These are phyloP conservation scores for Tricholoma hemisulphureum DNA, from an alignment of 768 basidiomycete genomes.

Conservation along the genomic window DNA sequence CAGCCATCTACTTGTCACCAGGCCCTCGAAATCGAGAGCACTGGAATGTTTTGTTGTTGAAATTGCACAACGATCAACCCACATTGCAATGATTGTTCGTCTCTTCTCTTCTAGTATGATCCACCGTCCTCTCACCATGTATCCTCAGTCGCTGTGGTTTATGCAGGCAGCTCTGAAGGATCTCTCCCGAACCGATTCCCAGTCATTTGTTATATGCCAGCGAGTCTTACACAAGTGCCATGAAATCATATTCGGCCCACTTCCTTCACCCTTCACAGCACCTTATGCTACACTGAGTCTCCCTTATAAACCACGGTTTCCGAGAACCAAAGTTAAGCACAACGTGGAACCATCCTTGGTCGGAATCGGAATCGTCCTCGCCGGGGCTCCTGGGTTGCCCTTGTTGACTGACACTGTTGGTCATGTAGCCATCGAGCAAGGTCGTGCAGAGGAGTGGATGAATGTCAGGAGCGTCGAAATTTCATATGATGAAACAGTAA, in stretches of 20 bases:
- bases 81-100: slow-evolving; percentile 93
- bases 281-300: slow-evolving; percentile 66
- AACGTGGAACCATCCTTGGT: slow-evolving; percentile 74
- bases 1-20: slow-evolving; percentile 93
- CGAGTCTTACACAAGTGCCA: slow-evolving; percentile 89
- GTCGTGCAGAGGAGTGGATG: slow-evolving; percentile 66
- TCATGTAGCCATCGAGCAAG: slow-evolving; percentile 86
- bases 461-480: slow-evolving; percentile 48
- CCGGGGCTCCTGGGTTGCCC: slow-evolving; percentile 77
- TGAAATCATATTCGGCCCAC: slow-evolving; percentile 93
- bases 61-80: slow-evolving; percentile 85
- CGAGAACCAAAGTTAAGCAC: slow-evolving; percentile 65
- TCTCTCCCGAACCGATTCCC: slow-evolving; percentile 66
- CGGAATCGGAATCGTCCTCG: slow-evolving; percentile 80
- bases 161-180: slow-evolving; percentile 95
- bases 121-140: slow-evolving; percentile 11
- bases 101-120: slow-evolving; percentile 4
- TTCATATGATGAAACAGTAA: slow-evolving; percentile 43
- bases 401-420: slow-evolving; percentile 71
- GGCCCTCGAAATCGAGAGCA: slow-evolving; percentile 87
- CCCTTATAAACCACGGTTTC: slow-evolving; percentile 47
- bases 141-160: slow-evolving; percentile 87
- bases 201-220: slow-evolving; percentile 88
- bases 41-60: slow-evolving; percentile 93
- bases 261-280: slow-evolving; percentile 59